Conservation (phyloP, 2,329 filamentous ascomycete genomes). For the Fusarium brevicatenulatum region DNA sequence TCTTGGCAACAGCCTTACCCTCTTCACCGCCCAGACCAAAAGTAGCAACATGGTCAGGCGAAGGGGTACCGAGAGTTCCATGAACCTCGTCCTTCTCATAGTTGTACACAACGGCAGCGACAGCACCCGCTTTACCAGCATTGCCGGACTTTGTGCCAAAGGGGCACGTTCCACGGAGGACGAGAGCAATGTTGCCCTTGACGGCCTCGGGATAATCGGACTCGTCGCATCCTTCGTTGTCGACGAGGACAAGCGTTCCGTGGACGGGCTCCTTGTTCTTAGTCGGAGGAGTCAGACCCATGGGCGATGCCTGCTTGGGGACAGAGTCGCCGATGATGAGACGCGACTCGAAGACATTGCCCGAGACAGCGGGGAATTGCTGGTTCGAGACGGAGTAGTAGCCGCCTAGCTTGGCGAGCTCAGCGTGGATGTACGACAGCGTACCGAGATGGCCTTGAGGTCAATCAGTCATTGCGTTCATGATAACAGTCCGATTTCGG, state of each 20-base stretch:
- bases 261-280: constrained; percentile 67
- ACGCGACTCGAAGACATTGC: constrained; percentile 67
- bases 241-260: constrained; percentile 68
- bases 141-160: constrained; percentile 77
- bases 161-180: constrained; percentile 74
- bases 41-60: constrained; percentile 70
- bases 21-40: constrained; percentile 72
- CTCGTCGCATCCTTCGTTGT: constrained; percentile 70
- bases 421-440: constrained; percentile 68
- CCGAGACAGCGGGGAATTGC: constrained; percentile 70
- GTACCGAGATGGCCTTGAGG: constrained; percentile 69
- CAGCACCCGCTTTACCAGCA: constrained; percentile 75
- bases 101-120: constrained; percentile 80
- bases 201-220: constrained; percentile 71
- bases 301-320: constrained; percentile 61
- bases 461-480: constrained; percentile 14
- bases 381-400: constrained; percentile 74
- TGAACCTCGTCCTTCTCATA: constrained; percentile 69
- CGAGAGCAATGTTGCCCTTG: constrained; percentile 73
- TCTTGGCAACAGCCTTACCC: constrained; percentile 65
- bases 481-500: constrained; percentile 1
- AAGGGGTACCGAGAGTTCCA: constrained; percentile 74
- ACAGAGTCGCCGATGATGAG: constrained; percentile 66
- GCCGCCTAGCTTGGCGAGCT: constrained; percentile 63
- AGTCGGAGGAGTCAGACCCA: constrained; percentile 75